Evolutionary conservation across 106 monocot species (phyloP), one percentile per base, ranked within the genome.

Genomic region (Dactylorhiza incarnata): DNA sequence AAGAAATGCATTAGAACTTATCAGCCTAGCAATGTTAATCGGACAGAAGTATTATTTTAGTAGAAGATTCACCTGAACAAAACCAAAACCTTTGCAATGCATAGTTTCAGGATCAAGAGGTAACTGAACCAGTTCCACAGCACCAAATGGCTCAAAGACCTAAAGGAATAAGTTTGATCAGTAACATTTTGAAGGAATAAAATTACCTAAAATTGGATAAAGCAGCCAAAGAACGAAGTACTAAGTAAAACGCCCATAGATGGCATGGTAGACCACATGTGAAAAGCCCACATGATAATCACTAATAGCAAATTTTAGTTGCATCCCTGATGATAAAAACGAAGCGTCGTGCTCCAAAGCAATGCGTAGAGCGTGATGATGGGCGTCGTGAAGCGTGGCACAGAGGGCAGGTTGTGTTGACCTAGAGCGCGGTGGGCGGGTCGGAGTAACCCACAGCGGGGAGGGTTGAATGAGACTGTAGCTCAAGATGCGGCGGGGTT

Each of bases 101-200:
- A 85, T 83, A 49, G 87, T 90, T 48, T 87, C 90, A 59, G 76
- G 76, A 66, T 90, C 90, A 15, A 90, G 50, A 37, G 87, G 90
- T 29, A 90, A 54, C 49, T 90, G 90, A 69, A 90, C 87, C 37
- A 90, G 85, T 74, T 90, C 90, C 48, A 90, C 87, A 20, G 83
- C 65, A 59, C 90, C 87, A 83, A 90, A 90, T 19, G 90, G 80
- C 59, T 90, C 90, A 83, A 90, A 90, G n/a, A 87, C 78, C 90
- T 90, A 65, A 29, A 65, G 4, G 17, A 65, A 12, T 13, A 65
- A n/a, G 12, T 65, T 65, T 26, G 26, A 65, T 65, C 26, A 29
- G 65, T 29, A 29, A 25, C 24, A 29, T 10, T 29, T 65, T 11
- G 29, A 65, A 9, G 12, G 29, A 13, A 65, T 11, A 65, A 12